These are phyloP conservation scores for Stachybotrys chlorohalonatus DNA, from an alignment of 2,329 filamentous ascomycete genomes.

Conservation along the genomic window DNA sequence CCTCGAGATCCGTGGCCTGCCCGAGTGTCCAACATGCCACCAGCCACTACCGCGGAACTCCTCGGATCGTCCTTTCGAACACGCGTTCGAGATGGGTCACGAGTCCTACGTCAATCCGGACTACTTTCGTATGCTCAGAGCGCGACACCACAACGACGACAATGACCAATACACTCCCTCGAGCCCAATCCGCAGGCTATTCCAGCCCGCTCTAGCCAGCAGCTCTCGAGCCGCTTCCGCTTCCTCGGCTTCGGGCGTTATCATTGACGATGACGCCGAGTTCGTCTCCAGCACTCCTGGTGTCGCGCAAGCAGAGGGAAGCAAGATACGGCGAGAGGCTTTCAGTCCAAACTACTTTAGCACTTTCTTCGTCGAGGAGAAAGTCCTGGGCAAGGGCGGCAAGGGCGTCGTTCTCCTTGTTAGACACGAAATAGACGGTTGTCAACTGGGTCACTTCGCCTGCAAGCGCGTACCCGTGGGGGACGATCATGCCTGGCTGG, in stretches of 20 bases:
- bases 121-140: slow-evolving; percentile 89
- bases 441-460: slow-evolving; percentile 81
- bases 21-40: slow-evolving; percentile 87
- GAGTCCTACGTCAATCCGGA: slow-evolving; percentile 78
- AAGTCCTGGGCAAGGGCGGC: slow-evolving; percentile 77
- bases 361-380: slow-evolving; percentile 85
- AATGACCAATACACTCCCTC: slow-evolving; percentile 34
- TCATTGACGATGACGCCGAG: slow-evolving; percentile 26
- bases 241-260: slow-evolving; percentile 8
- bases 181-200: slow-evolving; percentile 45
- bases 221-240: slow-evolving; percentile 5
- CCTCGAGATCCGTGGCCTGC: slow-evolving; percentile 69
- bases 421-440: slow-evolving; percentile 82
- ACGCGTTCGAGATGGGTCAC: slow-evolving; percentile 25
- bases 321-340: slow-evolving; percentile 74
- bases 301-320: slow-evolving; percentile 37
- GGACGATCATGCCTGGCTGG: slow-evolving; percentile 88
- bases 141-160: slow-evolving; percentile 36
- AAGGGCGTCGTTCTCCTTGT: slow-evolving; percentile 95
- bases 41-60: slow-evolving; percentile 51
- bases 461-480: slow-evolving; percentile 96
- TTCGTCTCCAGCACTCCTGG: slow-evolving; percentile 46
- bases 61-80: slow-evolving; percentile 41
- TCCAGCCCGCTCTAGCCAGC: slow-evolving; percentile 31
- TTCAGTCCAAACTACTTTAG: slow-evolving; percentile 92